Evolutionary conservation across 352 stramenopile genomes (phyloP).

Genomic region (Phytophthora citricola): DNA sequence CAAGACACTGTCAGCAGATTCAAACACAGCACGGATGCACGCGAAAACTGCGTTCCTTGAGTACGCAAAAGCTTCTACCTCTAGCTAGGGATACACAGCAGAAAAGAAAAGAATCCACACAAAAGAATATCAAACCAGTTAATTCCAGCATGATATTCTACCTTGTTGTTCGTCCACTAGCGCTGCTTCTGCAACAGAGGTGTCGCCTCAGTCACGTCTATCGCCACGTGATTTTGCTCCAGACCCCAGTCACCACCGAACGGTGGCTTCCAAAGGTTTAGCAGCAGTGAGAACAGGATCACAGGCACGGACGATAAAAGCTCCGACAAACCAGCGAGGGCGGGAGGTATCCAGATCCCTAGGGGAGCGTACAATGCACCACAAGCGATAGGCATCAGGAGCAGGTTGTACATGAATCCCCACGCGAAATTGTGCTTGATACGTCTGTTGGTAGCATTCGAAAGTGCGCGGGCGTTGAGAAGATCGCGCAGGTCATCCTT

Average conservation of each 20-base stretch:
- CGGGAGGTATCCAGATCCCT: constrained; percentile 68
- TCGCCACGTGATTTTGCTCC: constrained; percentile 30
- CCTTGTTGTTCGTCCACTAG: constrained; percentile 19
- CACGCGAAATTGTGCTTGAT: constrained; percentile 84
- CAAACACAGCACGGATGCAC: constrained; percentile 7
- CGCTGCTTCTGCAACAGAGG: constrained; percentile 40
- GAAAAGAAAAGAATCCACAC: not conserved
- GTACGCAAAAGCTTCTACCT: constrained; percentile 30
- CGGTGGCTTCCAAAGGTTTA: constrained; percentile 69
- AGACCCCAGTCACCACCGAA: constrained; percentile 36
- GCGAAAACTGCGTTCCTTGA: constrained; percentile 42
- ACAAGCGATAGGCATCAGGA: constrained; percentile 80
- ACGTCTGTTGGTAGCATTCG: constrained; percentile 61
- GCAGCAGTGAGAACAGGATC: constrained; percentile 76
- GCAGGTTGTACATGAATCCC: constrained; percentile 75
- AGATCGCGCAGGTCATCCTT: constrained; percentile 76
- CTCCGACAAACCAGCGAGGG: constrained; percentile 75
- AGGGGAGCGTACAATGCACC: constrained; percentile 69
- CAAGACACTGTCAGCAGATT: constrained; percentile 16
- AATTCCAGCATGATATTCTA: constrained; percentile 21
- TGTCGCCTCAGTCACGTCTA: constrained; percentile 53
- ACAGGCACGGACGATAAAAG: constrained; percentile 80
- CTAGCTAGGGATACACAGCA: constrained; percentile 4
- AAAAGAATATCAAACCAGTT: constrained; percentile 27
- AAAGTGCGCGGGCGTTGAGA: constrained; percentile 70